Conservation (phyloP, 2,329 filamentous ascomycete genomes). For the Ilyonectria sp. region DNA sequence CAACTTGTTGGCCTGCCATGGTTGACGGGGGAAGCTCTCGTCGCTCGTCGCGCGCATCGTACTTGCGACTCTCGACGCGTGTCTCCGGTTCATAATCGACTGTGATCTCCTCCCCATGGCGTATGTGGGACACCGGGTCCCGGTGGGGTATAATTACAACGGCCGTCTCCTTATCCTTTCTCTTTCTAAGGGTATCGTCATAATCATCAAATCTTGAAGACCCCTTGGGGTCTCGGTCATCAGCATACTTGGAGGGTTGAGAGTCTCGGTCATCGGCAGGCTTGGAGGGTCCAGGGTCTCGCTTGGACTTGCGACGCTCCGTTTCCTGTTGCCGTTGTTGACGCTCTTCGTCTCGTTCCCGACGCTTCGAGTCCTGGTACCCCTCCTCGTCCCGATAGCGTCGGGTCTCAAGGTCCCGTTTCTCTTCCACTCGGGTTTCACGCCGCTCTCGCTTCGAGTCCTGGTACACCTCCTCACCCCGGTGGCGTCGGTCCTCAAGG, state of each 20-base stretch:
- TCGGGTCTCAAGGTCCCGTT: constrained; percentile 37
- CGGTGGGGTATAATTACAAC: constrained; percentile 42
- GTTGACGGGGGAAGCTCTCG: constrained; percentile 46
- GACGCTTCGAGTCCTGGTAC: constrained; percentile 40
- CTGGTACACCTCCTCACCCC: constrained; percentile 30
- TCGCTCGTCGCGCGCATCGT: constrained; percentile 47
- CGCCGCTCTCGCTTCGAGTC: constrained; percentile 38
- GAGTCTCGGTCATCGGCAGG: constrained; percentile 51
- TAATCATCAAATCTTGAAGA: constrained; percentile 52
- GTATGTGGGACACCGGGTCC: constrained; percentile 42
- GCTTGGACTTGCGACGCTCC: constrained; percentile 50
- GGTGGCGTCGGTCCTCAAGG: constrained; percentile 32
- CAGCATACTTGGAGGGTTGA: constrained; percentile 47
- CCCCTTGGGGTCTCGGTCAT: constrained; percentile 50
- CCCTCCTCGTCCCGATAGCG: constrained; percentile 27
- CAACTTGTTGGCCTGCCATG: constrained; percentile 48
- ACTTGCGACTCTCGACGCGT: constrained; percentile 44
- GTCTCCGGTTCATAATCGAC: constrained; percentile 50
- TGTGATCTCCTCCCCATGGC: constrained; percentile 47
- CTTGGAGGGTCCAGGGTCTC: constrained; percentile 49
- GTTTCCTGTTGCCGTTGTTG: constrained; percentile 36
- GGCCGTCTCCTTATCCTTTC: constrained; percentile 46
- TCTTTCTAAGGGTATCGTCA: constrained; percentile 49
- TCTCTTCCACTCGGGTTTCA: constrained; percentile 38
- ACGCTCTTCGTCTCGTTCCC: constrained; percentile 36